Percentiles rank a stretch among this genome's conserved stretches.
Conservation (phyloP, 352 stramenopile genomes). For the Globisporangium paroecandrum region DNA sequence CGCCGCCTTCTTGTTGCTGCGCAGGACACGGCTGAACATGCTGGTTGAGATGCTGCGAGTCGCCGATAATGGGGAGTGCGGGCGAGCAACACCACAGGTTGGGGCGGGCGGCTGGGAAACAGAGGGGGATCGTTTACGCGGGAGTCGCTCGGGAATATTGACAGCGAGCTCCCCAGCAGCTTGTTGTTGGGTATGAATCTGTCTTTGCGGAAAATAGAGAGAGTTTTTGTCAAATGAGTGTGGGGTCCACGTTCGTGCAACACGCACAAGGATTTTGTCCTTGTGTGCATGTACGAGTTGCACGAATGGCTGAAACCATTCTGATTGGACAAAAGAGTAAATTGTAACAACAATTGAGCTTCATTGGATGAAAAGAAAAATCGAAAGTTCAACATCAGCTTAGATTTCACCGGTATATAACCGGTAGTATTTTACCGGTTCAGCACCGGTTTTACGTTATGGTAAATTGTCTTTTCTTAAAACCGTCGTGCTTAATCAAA, state of each 20-base stretch:
- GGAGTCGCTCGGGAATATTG: neutral
- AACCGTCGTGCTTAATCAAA: too few species aligned
- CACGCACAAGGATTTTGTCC: neutral
- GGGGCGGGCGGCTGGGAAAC: neutral
- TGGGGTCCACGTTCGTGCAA: neutral
- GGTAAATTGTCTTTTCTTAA: too few species aligned
- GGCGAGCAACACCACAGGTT: slow-evolving; percentile 16
- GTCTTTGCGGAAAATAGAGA: neutral
- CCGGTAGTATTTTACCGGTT: too few species aligned
- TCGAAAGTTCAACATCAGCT: slow-evolving; percentile 1
- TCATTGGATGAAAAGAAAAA: slow-evolving; percentile 3
- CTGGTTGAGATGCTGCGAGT: slow-evolving; percentile 1
- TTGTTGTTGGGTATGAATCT: neutral
- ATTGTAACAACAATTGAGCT: neutral
- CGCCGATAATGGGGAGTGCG: slow-evolving; percentile 4
- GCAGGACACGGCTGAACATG: slow-evolving; percentile 62
- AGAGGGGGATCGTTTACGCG: slow-evolving; percentile 2
- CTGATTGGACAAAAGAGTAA: neutral
- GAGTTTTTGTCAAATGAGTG: neutral
- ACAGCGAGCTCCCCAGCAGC: neutral
- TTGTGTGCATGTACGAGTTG: too few species aligned
- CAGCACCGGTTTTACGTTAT: too few species aligned
- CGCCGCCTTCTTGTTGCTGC: slow-evolving; percentile 23
- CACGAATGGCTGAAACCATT: neutral
- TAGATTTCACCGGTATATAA: neutral